phyloP scores from a whole-genome alignment of 2,329 filamentous ascomycete species.

The Paraphoma chrysanthemicola region DNA sequence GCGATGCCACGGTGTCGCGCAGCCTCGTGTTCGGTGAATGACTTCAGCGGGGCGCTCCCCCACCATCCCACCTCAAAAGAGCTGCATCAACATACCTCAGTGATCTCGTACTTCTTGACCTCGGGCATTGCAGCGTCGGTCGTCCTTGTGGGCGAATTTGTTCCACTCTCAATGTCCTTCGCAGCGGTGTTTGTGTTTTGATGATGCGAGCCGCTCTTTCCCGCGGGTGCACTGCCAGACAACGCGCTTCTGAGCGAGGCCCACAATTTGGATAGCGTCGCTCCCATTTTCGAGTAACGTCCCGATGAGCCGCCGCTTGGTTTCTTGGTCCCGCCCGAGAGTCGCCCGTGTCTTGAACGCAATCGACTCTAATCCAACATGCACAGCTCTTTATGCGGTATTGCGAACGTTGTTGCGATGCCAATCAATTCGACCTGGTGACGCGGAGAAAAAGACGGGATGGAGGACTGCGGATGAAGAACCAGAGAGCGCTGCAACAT shows the following conservation, averaged over 20 bases:
- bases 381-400: constrained; percentile 5
- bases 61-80: constrained; percentile 18
- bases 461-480: background rate
- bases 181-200: constrained; percentile 16
- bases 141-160: constrained; percentile 19
- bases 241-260: constrained; percentile 27
- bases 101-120: constrained; percentile 45
- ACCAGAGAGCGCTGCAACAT: constrained; percentile 1
- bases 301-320: constrained; percentile 28
- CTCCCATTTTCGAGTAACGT: constrained; percentile 40
- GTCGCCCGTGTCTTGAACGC: constrained; percentile 1
- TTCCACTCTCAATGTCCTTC: constrained; percentile 20
- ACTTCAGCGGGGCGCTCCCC: constrained; percentile 38
- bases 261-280: constrained; percentile 46
- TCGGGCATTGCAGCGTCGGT: constrained; percentile 29
- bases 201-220: constrained; percentile 17
- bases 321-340: constrained; percentile 1
- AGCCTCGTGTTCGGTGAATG: constrained; percentile 10
- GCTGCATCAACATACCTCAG: constrained; percentile 37
- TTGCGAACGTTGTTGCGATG: constrained; percentile 1
- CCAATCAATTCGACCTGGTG: constrained; percentile 4
- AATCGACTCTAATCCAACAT: constrained; percentile 5
- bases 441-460: background rate
- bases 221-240: constrained; percentile 19
- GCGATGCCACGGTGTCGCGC: background rate